phyloP scores from a whole-genome alignment of 225 moss, liverwort and hornwort genomes.

The Pseudisothecium myosuroides region DNA sequence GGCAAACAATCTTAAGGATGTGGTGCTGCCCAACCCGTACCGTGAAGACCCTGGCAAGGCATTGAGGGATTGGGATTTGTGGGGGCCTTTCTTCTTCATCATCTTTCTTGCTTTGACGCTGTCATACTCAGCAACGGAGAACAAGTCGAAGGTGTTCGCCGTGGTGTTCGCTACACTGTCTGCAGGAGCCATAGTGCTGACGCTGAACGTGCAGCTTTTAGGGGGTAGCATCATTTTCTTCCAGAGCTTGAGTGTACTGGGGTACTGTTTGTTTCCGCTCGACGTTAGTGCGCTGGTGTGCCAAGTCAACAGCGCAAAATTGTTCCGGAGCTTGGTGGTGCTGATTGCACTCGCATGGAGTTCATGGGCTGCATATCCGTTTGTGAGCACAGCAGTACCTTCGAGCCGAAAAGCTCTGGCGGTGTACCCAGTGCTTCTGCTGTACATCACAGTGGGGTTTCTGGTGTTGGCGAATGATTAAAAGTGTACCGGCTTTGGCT shows the following conservation, averaged over 20 bases:
- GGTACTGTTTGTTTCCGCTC: constrained; percentile 93
- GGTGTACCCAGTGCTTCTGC: constrained; percentile 89
- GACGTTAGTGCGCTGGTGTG: constrained; percentile 90
- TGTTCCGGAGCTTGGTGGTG: constrained; percentile 81
- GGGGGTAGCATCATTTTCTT: constrained; percentile 98
- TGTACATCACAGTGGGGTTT: constrained; percentile 92
- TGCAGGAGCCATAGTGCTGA: constrained; percentile 86
- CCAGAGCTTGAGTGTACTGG: constrained; percentile 92
- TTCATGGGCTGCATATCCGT: constrained; percentile 99
- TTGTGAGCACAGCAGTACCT: constrained; percentile 97
- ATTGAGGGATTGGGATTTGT: constrained; percentile 94
- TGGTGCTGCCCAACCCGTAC: constrained; percentile 89
- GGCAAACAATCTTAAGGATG: constrained; percentile 76
- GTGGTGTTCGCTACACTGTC: constrained; percentile 94
- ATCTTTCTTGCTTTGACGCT: constrained; percentile 85
- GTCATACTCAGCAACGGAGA: constrained; percentile 76
- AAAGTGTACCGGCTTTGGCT: not conserved
- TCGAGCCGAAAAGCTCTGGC: constrained; percentile 80
- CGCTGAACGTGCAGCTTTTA: constrained; percentile 90
- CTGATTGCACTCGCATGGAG: constrained; percentile 84
- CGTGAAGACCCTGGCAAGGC: constrained; percentile 98
- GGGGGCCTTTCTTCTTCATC: constrained; percentile 99
- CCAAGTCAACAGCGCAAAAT: constrained; percentile 45
- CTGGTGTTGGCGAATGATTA: constrained; percentile 92
- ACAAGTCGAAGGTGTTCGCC: constrained; percentile 93